Evolutionary conservation across 2,329 filamentous ascomycete species (phyloP), one percentile per base, ranked within the genome.

Genomic region (Pyricularia pennisetigena): DNA sequence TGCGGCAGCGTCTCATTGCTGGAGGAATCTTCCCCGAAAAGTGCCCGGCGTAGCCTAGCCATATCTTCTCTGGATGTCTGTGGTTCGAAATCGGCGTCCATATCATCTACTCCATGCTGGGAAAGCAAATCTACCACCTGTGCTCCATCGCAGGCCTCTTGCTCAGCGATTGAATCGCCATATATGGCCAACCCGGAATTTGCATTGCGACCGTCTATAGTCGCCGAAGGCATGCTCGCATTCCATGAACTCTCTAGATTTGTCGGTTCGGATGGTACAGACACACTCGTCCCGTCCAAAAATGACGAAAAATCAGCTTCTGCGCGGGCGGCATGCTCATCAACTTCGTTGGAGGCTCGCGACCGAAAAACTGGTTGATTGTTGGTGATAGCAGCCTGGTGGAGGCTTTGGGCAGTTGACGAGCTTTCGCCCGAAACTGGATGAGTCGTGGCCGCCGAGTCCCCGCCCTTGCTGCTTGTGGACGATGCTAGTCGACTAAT

Each of bases 101-200:
- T 64, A 8, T 72, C 72, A 20, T 72, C 71, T 10, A 67, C 73
- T 14, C 73, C 71, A 23, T 28, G 26, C 6, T 71, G 70, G 8
- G 75, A 76, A 20, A 83, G 73, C 2, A 83, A 73, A 20, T 73
- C 71, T 9, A 79, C 74, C 7, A 83, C 80, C 8, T 77, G 79
- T n/a, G 73, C 71, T 0, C 80, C 80, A 68, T 82, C 80, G 1
- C 69, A 68, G 16, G 70, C 70, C 69, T 81, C 75, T 62, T 79
- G 78, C 64, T 77, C 75, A 20, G 73, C 71, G 5, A 78, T 73
- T 12, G 65, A 67, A 12, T 7, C 5, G 26, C 29, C 2, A 8
- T 30, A 6, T 9, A 32, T 35, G 63, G n/a, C 1, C 20, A 8
- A n/a, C 14, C 63, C n/a, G 29, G 30, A n/a, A 20, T 35, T 24